Conservation (phyloP, 2,329 filamentous ascomycete genomes). For the Colletotrichum godetiae region DNA sequence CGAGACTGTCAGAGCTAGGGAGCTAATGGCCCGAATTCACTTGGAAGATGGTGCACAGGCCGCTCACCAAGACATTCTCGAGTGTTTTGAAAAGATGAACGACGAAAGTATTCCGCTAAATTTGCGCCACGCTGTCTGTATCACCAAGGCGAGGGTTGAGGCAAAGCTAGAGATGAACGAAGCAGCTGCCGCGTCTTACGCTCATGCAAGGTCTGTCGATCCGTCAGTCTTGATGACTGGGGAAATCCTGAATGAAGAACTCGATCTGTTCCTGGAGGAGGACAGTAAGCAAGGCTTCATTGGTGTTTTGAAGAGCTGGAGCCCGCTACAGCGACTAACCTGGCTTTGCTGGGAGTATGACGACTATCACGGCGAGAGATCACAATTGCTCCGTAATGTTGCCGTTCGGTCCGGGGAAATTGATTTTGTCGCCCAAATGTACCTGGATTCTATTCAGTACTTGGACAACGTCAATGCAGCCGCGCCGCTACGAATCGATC, state of each 20-base stretch:
- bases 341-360: conserved; percentile 41
- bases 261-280: conserved; percentile 32
- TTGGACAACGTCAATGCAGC: conserved; percentile 42
- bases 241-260: conserved; percentile 38
- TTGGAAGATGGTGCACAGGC: conserved; percentile 33
- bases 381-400: conserved; percentile 32
- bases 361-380: background rate
- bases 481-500: conserved; percentile 38
- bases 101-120: background rate
- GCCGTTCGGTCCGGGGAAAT: conserved; percentile 37
- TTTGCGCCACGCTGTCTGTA: conserved; percentile 34
- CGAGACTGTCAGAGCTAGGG: conserved; percentile 36
- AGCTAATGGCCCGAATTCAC: conserved; percentile 35
- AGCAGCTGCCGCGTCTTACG: conserved; percentile 35
- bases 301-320: conserved; percentile 40
- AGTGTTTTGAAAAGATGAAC: conserved; percentile 5
- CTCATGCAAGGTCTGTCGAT: conserved; percentile 36
- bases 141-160: conserved; percentile 38
- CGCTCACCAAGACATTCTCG: conserved; percentile 28
- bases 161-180: conserved; percentile 24
- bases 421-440: conserved; percentile 39
- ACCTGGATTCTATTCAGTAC: conserved; percentile 39
- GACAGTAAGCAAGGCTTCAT: conserved; percentile 34
- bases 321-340: conserved; percentile 40
- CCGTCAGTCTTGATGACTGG: conserved; percentile 37